A percentile compares a stretch with the other conserved stretches of the same genome.
Conservation (phyloP, 2,329 filamentous ascomycete species). For the Colletotrichum lini region DNA sequence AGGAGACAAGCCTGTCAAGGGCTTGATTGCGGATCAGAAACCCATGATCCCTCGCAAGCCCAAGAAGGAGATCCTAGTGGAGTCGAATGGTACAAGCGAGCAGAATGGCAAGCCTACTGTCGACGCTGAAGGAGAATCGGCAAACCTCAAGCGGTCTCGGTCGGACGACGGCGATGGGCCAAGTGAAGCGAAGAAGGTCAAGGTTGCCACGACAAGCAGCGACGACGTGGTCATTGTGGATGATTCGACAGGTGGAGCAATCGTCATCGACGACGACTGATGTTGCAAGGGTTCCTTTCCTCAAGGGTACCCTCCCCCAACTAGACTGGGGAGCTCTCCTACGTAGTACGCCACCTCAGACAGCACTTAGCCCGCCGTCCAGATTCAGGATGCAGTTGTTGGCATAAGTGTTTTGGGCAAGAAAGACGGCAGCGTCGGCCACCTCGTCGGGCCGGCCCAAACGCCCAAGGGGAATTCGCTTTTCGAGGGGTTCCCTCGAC, state of each 20-base stretch:
- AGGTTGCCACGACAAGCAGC: slow-evolving; percentile 56
- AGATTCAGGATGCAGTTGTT: slow-evolving; percentile 91
- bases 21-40: slow-evolving; percentile 57
- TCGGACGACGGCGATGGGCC: slow-evolving; percentile 59
- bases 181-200: slow-evolving; percentile 64
- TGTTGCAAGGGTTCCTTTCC: slow-evolving; percentile 17
- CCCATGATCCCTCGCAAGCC: slow-evolving; percentile 68
- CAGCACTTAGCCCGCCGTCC: slow-evolving; percentile 85
- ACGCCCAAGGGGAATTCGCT: slow-evolving; percentile 59
- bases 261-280: slow-evolving; percentile 77
- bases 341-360: slow-evolving; percentile 53
- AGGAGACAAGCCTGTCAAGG: slow-evolving; percentile 69
- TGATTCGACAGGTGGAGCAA: slow-evolving; percentile 67
- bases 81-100: slow-evolving; percentile 57
- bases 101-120: slow-evolving; percentile 58
- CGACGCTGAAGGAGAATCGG: slow-evolving; percentile 52
- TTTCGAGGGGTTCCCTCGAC: slow-evolving; percentile 47
- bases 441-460: slow-evolving; percentile 80
- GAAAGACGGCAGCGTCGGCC: slow-evolving; percentile 85
- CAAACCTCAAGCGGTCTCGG: slow-evolving; percentile 62
- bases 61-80: slow-evolving; percentile 56
- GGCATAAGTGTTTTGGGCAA: slow-evolving; percentile 83
- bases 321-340: not conserved
- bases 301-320: slow-evolving; percentile 16
- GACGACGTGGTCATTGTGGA: slow-evolving; percentile 57